phyloP scores from a whole-genome alignment of 2,329 filamentous ascomycete genomes.

The Elsinoe australis region DNA sequence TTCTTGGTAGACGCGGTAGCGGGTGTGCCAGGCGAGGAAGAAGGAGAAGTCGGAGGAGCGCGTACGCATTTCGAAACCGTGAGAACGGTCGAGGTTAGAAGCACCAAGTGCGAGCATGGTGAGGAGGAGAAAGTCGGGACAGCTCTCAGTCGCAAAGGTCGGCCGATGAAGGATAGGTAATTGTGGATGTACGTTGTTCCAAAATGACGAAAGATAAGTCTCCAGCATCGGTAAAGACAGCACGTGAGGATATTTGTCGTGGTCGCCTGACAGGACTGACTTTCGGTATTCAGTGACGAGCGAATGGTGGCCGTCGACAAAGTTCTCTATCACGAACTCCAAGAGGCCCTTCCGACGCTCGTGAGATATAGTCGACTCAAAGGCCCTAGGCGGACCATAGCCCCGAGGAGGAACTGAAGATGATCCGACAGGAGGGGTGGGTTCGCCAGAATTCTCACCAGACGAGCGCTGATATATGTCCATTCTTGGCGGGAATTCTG shows the following conservation, averaged over 20 bases:
- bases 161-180: slow-evolving; percentile 91
- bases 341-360: slow-evolving; percentile 51
- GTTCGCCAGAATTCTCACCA: slow-evolving; percentile 11
- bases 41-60: slow-evolving; percentile 77
- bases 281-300: slow-evolving; percentile 68
- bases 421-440: not conserved
- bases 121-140: slow-evolving; percentile 74
- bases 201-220: slow-evolving; percentile 85
- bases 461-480: not conserved
- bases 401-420: not conserved
- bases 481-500: not conserved
- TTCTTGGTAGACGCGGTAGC: slow-evolving; percentile 94
- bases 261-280: slow-evolving; percentile 68
- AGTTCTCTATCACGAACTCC: slow-evolving; percentile 70
- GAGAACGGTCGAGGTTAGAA: slow-evolving; percentile 75
- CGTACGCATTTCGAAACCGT: slow-evolving; percentile 65
- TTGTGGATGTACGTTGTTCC: slow-evolving; percentile 90
- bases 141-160: slow-evolving; percentile 82
- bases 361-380: slow-evolving; percentile 5
- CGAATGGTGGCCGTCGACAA: slow-evolving; percentile 71
- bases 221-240: slow-evolving; percentile 93
- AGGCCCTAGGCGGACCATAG: slow-evolving; percentile 3
- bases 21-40: slow-evolving; percentile 85
- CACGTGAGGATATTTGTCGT: slow-evolving; percentile 53
- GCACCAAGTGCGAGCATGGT: slow-evolving; percentile 90